Evolutionary conservation across 2,329 filamentous ascomycete species (phyloP).

Genomic region (Alternaria sp.): DNA sequence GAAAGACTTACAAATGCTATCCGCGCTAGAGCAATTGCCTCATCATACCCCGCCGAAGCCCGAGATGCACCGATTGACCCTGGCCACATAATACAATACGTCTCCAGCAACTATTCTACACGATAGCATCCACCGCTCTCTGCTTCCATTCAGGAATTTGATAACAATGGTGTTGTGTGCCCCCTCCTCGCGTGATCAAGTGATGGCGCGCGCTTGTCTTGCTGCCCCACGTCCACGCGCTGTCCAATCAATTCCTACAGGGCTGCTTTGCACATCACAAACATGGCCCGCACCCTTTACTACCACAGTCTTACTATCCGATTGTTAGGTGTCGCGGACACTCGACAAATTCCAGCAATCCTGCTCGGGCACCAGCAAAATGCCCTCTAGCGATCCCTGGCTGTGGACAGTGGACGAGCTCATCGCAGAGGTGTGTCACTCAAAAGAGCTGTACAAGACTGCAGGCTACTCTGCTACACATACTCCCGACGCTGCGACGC

Average conservation of each 20-base stretch:
- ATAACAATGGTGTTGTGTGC: slow-evolving; percentile 1
- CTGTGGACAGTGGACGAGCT: slow-evolving; percentile 75
- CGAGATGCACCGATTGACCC: slow-evolving; percentile 4
- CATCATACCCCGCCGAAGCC: slow-evolving; percentile 32
- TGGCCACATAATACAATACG: background rate
- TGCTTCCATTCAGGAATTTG: background rate
- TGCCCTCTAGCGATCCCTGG: slow-evolving; percentile 68
- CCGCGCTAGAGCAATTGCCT: slow-evolving; percentile 48
- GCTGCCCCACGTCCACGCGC: background rate
- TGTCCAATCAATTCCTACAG: background rate
- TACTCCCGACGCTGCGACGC: slow-evolving; percentile 59
- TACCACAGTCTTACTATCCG: background rate
- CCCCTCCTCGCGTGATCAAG: slow-evolving; percentile 25
- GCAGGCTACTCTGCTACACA: slow-evolving; percentile 39
- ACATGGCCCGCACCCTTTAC: background rate
- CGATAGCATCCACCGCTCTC: background rate
- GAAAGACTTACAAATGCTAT: slow-evolving; percentile 30
- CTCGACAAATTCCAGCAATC: background rate
- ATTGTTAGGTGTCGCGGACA: background rate
- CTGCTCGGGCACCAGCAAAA: background rate
- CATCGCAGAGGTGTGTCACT: slow-evolving; percentile 69
- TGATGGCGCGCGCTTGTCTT: slow-evolving; percentile 13
- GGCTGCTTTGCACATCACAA: background rate
- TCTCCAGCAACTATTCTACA: background rate
- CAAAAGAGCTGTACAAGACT: slow-evolving; percentile 59